Evolutionary conservation across 768 basidiomycete genomes (phyloP).

Genomic region (Suillus subaureus): DNA sequence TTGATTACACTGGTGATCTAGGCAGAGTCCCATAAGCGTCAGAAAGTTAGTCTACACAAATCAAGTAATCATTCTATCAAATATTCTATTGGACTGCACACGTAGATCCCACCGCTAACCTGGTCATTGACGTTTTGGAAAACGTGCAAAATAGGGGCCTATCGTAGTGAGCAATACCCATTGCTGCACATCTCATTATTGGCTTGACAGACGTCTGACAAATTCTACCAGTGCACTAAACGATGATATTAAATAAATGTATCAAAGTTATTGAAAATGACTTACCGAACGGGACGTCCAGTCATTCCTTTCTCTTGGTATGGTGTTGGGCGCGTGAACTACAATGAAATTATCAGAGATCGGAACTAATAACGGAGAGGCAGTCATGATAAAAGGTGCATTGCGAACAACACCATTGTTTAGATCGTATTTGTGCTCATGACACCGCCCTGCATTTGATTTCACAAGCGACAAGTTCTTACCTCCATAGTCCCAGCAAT

Average conservation of each 20-base stretch:
- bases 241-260: background rate
- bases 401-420: background rate
- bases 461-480: conserved; percentile 23
- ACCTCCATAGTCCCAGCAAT: conserved; percentile 82
- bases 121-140: background rate
- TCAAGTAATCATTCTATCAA: background rate
- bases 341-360: conserved; percentile 4
- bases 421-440: conserved; percentile 19
- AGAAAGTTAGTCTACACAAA: background rate
- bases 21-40: background rate
- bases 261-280: too few relatives aligned
- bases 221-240: conserved; percentile 37
- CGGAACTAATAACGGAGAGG: background rate
- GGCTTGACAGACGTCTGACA: conserved; percentile 26
- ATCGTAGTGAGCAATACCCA: background rate
- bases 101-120: background rate
- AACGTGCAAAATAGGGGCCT: background rate
- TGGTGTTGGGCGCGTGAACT: conserved; percentile 54
- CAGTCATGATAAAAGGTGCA: background rate
- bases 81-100: background rate
- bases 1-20: background rate
- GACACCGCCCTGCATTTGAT: conserved; percentile 35
- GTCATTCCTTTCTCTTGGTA: conserved; percentile 81
- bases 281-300: conserved; percentile 69
- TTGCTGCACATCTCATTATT: background rate